Evolutionary conservation across 257 asterid genomes (phyloP).

Genomic region (Vinca minor): DNA sequence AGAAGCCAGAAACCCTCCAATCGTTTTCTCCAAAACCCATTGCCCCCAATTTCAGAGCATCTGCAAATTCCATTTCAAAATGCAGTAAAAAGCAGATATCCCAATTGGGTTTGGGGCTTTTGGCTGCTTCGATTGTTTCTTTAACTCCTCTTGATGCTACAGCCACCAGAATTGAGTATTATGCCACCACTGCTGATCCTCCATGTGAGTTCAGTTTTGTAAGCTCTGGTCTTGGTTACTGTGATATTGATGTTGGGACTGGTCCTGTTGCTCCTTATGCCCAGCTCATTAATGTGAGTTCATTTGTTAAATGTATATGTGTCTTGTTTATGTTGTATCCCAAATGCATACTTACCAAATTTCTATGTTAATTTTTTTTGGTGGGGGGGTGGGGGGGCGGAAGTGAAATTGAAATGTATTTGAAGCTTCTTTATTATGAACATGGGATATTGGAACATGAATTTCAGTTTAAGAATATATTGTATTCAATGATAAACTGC

Average conservation of each 20-base stretch:
- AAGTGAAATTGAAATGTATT: not conserved
- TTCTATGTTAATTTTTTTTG: not conserved
- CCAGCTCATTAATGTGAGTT: constrained; percentile 62
- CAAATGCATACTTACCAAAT: not conserved
- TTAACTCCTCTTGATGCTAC: constrained; percentile 59
- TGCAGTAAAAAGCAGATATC: constrained; percentile 32
- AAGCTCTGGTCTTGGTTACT: constrained; percentile 77
- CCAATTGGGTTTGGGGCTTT: constrained; percentile 54
- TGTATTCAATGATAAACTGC: not conserved
- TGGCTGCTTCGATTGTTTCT: constrained; percentile 59
- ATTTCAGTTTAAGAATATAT: not conserved
- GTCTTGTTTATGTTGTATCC: not conserved
- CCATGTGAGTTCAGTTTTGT: constrained; percentile 67
- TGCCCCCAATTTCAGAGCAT: constrained; percentile 24
- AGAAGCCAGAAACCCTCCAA: constrained; percentile 29
- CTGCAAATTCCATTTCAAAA: constrained; percentile 16
- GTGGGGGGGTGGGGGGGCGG: too few relatives aligned
- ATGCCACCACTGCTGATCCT: constrained; percentile 76
- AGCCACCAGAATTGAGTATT: constrained; percentile 81
- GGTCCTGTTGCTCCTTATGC: constrained; percentile 68
- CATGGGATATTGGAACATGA: not conserved
- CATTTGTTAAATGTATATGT: not conserved
- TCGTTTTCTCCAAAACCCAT: constrained; percentile 13
- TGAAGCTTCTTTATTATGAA: not conserved
- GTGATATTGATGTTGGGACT: constrained; percentile 65